Conservation (phyloP, 371 early-diverging fungal genomes). For the Mortierella sp. region DNA sequence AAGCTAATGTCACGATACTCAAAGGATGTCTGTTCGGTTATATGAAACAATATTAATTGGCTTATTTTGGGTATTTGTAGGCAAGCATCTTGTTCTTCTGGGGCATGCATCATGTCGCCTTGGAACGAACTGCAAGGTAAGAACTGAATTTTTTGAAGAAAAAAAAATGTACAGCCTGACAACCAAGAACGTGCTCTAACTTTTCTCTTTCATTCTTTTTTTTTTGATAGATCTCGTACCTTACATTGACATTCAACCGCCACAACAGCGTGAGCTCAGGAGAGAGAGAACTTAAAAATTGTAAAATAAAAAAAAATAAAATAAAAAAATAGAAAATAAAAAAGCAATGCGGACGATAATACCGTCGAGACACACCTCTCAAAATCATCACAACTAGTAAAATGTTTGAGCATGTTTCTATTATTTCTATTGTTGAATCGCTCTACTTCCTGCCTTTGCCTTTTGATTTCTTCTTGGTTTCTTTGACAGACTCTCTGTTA, state of each 20-base stretch:
- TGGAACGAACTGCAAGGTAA: conserved; percentile 56
- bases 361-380: too few species aligned
- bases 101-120: conserved; percentile 53
- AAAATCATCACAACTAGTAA: too few species aligned
- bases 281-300: conserved; percentile 30
- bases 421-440: background rate
- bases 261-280: conserved; percentile 48
- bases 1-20: conserved; percentile 4
- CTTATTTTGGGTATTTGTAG: conserved; percentile 9
- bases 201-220: background rate
- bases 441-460: conserved; percentile 24
- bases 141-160: background rate
- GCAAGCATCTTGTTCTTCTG: conserved; percentile 44
- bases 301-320: background rate
- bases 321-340: background rate
- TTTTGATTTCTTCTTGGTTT: conserved; percentile 20
- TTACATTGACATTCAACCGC: conserved; percentile 33
- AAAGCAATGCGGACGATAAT: background rate
- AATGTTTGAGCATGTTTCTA: background rate
- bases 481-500: background rate
- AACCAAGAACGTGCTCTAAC: background rate
- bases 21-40: too few species aligned
- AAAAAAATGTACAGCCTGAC: background rate
- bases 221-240: conserved; percentile 23
- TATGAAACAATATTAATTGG: background rate